Evolutionary conservation across 1,139 yeast species (phyloP).

Genomic region (Hansenula lynferdii): DNA sequence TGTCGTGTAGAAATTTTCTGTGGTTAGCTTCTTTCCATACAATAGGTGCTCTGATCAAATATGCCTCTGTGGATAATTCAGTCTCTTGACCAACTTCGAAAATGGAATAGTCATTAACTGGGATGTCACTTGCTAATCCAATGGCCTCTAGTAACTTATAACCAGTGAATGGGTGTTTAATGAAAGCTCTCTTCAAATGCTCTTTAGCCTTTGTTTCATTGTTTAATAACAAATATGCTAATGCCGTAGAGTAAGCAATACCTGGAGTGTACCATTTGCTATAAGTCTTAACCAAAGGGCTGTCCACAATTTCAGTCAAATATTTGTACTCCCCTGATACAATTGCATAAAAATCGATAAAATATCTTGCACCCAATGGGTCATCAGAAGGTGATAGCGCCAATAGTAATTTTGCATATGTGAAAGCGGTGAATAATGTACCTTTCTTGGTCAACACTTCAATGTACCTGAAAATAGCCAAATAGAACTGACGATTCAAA

Average conservation of each 20-base stretch:
- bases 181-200: slow-evolving; percentile 46
- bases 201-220: slow-evolving; percentile 39
- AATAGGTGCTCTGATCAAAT: slow-evolving; percentile 43
- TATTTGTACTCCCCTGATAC: slow-evolving; percentile 62
- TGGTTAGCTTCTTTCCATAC: slow-evolving; percentile 46
- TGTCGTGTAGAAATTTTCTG: slow-evolving; percentile 43
- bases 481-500: slow-evolving; percentile 72
- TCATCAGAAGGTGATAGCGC: slow-evolving; percentile 75
- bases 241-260: slow-evolving; percentile 58
- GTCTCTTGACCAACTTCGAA: slow-evolving; percentile 26
- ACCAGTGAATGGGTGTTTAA: slow-evolving; percentile 57
- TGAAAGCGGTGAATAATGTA: slow-evolving; percentile 70
- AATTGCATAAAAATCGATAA: slow-evolving; percentile 75
- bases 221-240: slow-evolving; percentile 44
- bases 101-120: slow-evolving; percentile 19
- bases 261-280: slow-evolving; percentile 72
- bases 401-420: slow-evolving; percentile 65
- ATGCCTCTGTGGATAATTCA: slow-evolving; percentile 43
- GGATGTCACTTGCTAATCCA: slow-evolving; percentile 21
- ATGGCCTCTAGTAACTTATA: slow-evolving; percentile 40
- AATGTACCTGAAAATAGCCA: slow-evolving; percentile 70
- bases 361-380: slow-evolving; percentile 79
- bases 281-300: slow-evolving; percentile 55
- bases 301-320: slow-evolving; percentile 48
- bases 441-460: slow-evolving; percentile 71